Percentiles rank a stretch among this genome's conserved stretches.
phyloP scores from a whole-genome alignment of 805 yeast species.

The Komagataella phaffii region DNA sequence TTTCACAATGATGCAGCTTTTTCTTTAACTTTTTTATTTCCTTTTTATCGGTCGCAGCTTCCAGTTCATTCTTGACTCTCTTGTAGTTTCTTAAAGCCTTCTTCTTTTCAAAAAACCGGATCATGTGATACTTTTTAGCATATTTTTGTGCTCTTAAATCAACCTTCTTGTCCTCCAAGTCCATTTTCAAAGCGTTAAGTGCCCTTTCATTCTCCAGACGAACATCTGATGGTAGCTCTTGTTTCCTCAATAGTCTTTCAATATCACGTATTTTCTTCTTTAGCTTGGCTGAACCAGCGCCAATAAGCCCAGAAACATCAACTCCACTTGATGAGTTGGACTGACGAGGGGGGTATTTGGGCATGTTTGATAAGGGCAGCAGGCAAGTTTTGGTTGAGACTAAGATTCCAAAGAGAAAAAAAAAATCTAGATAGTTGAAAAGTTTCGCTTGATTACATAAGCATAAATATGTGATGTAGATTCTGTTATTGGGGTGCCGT shows the following conservation, averaged over 20 bases:
- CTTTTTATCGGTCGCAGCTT: slow-evolving; percentile 17
- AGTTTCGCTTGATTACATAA: not conserved
- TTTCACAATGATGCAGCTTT: slow-evolving; percentile 38
- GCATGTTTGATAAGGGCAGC: not conserved
- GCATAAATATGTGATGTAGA: not conserved
- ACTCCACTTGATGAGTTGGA: slow-evolving; percentile 6
- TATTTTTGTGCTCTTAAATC: slow-evolving; percentile 25
- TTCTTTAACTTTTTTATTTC: slow-evolving; percentile 26
- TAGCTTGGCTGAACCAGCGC: slow-evolving; percentile 33
- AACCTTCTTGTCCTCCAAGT: slow-evolving; percentile 26
- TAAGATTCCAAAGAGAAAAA: not conserved
- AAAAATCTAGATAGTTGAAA: not conserved
- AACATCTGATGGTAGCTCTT: slow-evolving; percentile 41
- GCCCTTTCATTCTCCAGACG: slow-evolving; percentile 33
- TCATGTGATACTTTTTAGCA: slow-evolving; percentile 80
- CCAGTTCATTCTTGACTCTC: slow-evolving; percentile 27
- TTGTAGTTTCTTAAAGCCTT: slow-evolving; percentile 68
- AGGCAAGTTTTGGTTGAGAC: not conserved
- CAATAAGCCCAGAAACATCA: slow-evolving; percentile 15
- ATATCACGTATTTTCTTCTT: slow-evolving; percentile 82
- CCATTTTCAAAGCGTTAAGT: slow-evolving; percentile 31
- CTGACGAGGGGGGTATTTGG: not conserved
- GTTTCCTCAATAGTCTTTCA: slow-evolving; percentile 50
- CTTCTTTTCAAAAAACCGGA: slow-evolving; percentile 80
- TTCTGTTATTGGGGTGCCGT: not conserved